phyloP scores from a whole-genome alignment of 192 early-diverging fungal genomes.

The Kappamyces sp. region DNA sequence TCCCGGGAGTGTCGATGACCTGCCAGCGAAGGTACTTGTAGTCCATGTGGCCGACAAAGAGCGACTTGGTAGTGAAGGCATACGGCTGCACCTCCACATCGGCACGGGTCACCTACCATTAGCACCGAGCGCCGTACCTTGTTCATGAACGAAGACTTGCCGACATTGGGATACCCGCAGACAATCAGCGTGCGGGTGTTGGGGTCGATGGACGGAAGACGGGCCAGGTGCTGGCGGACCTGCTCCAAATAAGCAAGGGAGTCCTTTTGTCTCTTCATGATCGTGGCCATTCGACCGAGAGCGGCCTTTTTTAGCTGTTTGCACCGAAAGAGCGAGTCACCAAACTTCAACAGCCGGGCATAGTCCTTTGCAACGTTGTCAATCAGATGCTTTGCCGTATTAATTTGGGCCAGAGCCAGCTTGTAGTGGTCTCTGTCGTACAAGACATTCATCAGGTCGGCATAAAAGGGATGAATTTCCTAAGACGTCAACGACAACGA shows the following conservation, averaged over 20 bases:
- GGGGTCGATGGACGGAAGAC: constrained; percentile 98
- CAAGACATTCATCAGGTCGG: constrained; percentile 99
- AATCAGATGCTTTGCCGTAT: constrained; percentile 94
- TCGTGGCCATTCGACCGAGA: constrained; percentile 97
- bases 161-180: constrained; percentile 99
- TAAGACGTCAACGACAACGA: constrained; percentile 25
- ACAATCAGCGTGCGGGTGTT: constrained; percentile 98
- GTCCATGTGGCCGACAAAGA: constrained; percentile 99
- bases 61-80: constrained; percentile 99
- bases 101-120: constrained; percentile 79
- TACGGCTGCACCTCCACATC: constrained; percentile 99
- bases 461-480: constrained; percentile 99
- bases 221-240: constrained; percentile 97
- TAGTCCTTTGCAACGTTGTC: constrained; percentile 98
- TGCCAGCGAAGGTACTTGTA: constrained; percentile 99
- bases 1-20: constrained; percentile 99
- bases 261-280: constrained; percentile 99
- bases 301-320: constrained; percentile 99
- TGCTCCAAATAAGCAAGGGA: constrained; percentile 94
- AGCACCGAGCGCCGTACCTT: constrained; percentile 97
- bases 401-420: constrained; percentile 96
- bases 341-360: constrained; percentile 94
- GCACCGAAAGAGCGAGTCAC: constrained; percentile 97
- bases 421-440: constrained; percentile 99
- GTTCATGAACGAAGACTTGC: constrained; percentile 84